Evolutionary conservation across 495 filamentous ascomycete species (phyloP), one percentile per base, ranked within the genome.

Genomic region (Penicillium desertorum): DNA sequence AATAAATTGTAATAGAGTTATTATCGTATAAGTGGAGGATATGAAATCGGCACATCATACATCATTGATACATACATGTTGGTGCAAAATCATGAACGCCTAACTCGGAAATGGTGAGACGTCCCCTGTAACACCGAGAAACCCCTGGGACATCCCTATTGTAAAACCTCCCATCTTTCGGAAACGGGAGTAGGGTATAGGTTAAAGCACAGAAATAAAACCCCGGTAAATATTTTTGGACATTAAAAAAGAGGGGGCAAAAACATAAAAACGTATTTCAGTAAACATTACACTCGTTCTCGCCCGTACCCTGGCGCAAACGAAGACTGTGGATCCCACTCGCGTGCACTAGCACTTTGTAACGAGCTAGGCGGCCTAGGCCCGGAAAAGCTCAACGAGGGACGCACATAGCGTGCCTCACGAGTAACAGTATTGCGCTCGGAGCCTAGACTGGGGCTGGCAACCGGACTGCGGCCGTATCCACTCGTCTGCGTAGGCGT

Each of bases 371-470:
- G 83, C 10, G 82, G 76, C 45, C 79, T 75, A 5, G 84, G 84
- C 4, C 74, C 75, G 0, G 82, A 85, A 66, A 87, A 87, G 57
- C 82, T 86, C 70, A 81, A 73, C 7, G 77, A 76, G 0, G 85
- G 84, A 37, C 74, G 81, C 17, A 71, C 71, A 62, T 86, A 87
- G 44, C 76, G 69, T 1, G 79, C 76, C 43, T 86, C 81, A 16
- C 76, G 75, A 9, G 73, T 76, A 58, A 80, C 80, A 44, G 75
- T 70, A 27, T 45, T 65, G 45, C 70, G 45, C 39, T 76, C 64
- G 62, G 57, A 71, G 29, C 60, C 69, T 64, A 59, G 64, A 61
- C 69, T 72, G 45, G 62, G 62, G 20, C 59, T 67, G 20, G 48
- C 19, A 23, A 60, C 14, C 4, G 60, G 55, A 17, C 57, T 69